These are phyloP conservation scores for Cryptococcus sp. DNA, from an alignment of 1,284 basidiomycete species.

Conservation along the genomic window DNA sequence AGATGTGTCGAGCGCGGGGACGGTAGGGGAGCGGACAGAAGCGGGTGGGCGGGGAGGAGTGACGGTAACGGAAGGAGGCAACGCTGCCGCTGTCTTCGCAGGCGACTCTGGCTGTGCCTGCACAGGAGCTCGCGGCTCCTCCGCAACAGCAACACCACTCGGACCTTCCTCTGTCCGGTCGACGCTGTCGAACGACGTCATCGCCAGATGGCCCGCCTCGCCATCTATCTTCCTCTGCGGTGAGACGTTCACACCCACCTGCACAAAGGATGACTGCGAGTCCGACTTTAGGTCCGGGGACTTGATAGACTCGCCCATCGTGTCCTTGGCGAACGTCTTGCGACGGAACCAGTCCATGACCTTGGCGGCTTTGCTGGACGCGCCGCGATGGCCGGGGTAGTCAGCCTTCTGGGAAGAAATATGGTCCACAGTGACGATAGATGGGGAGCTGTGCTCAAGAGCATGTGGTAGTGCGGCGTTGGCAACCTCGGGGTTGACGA, in stretches of 20 bases:
- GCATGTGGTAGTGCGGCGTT: conserved; percentile 23
- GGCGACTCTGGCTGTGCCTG: conserved; percentile 17
- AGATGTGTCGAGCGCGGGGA: conserved; percentile 23
- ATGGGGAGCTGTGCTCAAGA: conserved; percentile 30
- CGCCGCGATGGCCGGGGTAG: conserved; percentile 20
- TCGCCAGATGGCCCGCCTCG: conserved; percentile 23
- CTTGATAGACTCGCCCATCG: conserved; percentile 27
- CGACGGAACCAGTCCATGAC: conserved; percentile 64
- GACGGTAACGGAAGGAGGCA: conserved; percentile 16
- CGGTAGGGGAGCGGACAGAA: neutral
- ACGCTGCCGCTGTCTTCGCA: neutral
- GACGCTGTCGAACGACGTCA: conserved; percentile 32
- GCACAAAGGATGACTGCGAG: conserved; percentile 34
- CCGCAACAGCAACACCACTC: conserved; percentile 16
- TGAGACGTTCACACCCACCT: conserved; percentile 18
- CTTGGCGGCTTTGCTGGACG: conserved; percentile 56
- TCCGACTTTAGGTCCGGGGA: conserved; percentile 22
- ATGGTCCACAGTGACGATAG: conserved; percentile 41
- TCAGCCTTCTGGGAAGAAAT: conserved; percentile 20
- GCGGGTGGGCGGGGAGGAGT: conserved; percentile 11
- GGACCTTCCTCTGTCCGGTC: conserved; percentile 22
- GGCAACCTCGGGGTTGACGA: conserved; percentile 27
- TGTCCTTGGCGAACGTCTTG: conserved; percentile 53
- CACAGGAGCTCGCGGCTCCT: neutral
- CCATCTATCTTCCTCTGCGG: conserved; percentile 9